Conservation (phyloP, 2,329 filamentous ascomycete species). For the Monilinia fructicola region DNA sequence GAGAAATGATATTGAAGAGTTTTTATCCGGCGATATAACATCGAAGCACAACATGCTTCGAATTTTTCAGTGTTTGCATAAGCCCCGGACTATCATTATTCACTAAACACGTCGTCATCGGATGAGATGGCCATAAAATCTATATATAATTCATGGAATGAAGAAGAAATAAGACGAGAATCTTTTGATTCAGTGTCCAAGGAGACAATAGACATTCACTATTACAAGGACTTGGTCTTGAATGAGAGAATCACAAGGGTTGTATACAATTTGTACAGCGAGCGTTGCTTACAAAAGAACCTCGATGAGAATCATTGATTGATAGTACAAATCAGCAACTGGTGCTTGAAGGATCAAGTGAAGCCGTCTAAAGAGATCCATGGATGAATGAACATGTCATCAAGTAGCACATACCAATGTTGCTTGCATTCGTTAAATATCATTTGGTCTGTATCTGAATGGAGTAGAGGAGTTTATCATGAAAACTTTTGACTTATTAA, state of each 20-base stretch:
- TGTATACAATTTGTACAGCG: neutral
- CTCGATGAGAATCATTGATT: neutral
- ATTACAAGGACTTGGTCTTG: neutral
- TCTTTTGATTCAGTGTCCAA: neutral
- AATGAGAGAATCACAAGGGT: neutral
- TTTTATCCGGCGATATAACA: neutral
- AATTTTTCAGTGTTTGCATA: neutral
- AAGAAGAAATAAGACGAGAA: too few relatives aligned
- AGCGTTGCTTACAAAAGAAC: too few relatives aligned
- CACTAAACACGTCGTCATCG: too few relatives aligned
- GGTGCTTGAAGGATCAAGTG: neutral
- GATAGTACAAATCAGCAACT: neutral
- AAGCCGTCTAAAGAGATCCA: neutral
- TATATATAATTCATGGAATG: too few relatives aligned
- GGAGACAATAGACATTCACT: neutral
- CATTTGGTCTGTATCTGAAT: too few relatives aligned
- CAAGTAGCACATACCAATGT: neutral
- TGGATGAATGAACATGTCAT: neutral
- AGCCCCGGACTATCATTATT: too few relatives aligned
- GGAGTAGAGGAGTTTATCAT: neutral
- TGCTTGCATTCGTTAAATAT: neutral
- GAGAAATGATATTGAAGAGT: neutral
- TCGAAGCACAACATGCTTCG: neutral
- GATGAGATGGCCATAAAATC: too few relatives aligned
- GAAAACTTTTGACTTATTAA: neutral